Base-by-base conservation (phyloP, 1,284 basidiomycete species). In the Leccinum solheimii region DNA sequence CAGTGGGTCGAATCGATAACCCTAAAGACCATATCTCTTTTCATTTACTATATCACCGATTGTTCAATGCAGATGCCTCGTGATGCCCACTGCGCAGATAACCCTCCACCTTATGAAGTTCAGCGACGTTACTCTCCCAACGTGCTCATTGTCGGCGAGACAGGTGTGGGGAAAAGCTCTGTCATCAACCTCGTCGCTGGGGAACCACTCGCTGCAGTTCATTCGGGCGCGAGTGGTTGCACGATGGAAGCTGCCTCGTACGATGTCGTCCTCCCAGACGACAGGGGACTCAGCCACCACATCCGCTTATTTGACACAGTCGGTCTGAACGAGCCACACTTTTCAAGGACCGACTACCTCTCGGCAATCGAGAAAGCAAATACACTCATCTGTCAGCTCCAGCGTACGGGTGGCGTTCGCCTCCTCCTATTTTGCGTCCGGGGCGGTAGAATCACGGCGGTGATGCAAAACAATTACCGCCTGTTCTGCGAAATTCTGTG, bases 371-470 rank as follows among this genome's bases (percentile, higher is more conserved):
- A 60, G 32, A 67, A 69, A 55, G 64, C 66, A 16, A 60, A 68
- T 43, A 10, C 53, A 10, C 60, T 73, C 19, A 72, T 70, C 49
- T 55, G 30, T 21, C 60, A 65, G 26, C 72, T 79, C 40, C 55
- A 66, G 3, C 61, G 56, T 26, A 61, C 63, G 7, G 70, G 70
- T 16, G 72, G 73, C 6, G 61, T 75, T 50, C 60, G 64, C 16
- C 67, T 71, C n/a, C 55, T 75, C n/a, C 16, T 72, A 11, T 72
- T 72, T n/a, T 72, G 71, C 45, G 57, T 75, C n/a, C 68, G 66
- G 16, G 70, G 67, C 8, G 66, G 72, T n/a, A 64, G 73, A 32
- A 66, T 74, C 48, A 70, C 70, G 1, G 32, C 57, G 1, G 59
- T 61, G 27, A 65, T 55, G 36, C 65, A 71, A 51, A 58, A 40